Evolutionary conservation across 1,284 basidiomycete genomes (phyloP).

Genomic region (Cutaneotrichosporon sp.): DNA sequence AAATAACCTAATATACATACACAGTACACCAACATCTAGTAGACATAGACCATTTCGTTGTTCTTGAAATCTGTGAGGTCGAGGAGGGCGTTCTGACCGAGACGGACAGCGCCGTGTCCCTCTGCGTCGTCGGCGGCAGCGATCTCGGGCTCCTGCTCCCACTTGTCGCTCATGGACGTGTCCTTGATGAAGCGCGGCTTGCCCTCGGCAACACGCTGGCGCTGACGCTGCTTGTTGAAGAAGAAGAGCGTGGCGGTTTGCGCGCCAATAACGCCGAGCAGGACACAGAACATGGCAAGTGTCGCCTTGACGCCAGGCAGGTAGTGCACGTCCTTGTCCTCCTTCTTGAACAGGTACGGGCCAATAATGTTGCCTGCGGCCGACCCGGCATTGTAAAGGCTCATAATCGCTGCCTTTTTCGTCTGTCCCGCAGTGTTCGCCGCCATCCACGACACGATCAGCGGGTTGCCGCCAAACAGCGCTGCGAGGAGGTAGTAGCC

Average conservation of each 20-base stretch:
- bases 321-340: conserved; percentile 22
- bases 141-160: not conserved
- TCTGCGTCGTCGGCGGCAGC: not conserved
- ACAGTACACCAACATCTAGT: not conserved
- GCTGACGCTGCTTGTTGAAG: conserved; percentile 41
- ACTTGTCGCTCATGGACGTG: conserved; percentile 30
- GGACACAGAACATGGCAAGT: conserved; percentile 41
- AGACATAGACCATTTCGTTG: conserved; percentile 30
- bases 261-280: conserved; percentile 30
- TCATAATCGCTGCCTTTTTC: conserved; percentile 18
- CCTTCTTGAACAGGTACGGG: conserved; percentile 30
- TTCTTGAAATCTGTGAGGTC: conserved; percentile 31
- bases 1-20: not conserved
- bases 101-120: not conserved
- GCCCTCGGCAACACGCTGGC: conserved; percentile 41
- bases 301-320: conserved; percentile 38
- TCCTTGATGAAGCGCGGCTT: conserved; percentile 42
- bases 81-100: conserved; percentile 25
- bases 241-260: conserved; percentile 32
- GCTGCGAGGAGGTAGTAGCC: conserved; percentile 23
- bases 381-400: conserved; percentile 4
- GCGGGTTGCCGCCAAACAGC: conserved; percentile 18
- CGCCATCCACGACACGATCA: conserved; percentile 21
- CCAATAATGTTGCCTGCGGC: conserved; percentile 34
- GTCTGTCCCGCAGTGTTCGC: conserved; percentile 26